phyloP scores from a whole-genome alignment of 305 asterid species.

The Fraxinus sp. region DNA sequence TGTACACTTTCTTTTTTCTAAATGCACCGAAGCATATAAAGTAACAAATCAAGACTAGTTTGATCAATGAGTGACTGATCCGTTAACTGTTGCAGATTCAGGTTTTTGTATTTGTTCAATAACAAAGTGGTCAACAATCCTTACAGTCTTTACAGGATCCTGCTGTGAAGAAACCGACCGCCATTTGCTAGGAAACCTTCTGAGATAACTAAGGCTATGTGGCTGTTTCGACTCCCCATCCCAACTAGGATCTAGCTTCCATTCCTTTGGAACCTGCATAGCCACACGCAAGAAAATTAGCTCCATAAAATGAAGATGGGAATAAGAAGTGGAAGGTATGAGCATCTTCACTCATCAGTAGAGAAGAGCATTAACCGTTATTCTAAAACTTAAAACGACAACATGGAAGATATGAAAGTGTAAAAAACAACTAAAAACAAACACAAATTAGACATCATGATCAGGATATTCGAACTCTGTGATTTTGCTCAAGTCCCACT shows the following conservation, averaged over 20 bases:
- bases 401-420: not conserved
- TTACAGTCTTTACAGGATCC: conserved; percentile 77
- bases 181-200: conserved; percentile 90
- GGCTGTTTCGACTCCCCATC: conserved; percentile 64
- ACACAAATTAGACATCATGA: not conserved
- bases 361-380: not conserved
- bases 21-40: conserved; percentile 11
- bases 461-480: not conserved
- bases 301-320: not conserved
- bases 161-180: conserved; percentile 58
- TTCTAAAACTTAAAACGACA: not conserved
- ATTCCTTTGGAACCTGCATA: conserved; percentile 86
- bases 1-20: not conserved
- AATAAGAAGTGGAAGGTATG: not conserved
- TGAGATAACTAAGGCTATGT: conserved; percentile 53
- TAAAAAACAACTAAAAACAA: not conserved
- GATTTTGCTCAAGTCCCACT: not conserved
- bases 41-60: conserved; percentile 21
- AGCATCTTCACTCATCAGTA: not conserved
- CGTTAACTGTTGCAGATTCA: conserved; percentile 39
- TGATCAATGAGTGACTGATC: conserved; percentile 50
- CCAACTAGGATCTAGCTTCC: conserved; percentile 94
- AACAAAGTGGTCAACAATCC: conserved; percentile 74
- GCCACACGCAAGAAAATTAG: not conserved
- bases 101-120: conserved; percentile 50